Base-by-base conservation (phyloP, 441 rosid species). In the Populus trichocarpa region DNA sequence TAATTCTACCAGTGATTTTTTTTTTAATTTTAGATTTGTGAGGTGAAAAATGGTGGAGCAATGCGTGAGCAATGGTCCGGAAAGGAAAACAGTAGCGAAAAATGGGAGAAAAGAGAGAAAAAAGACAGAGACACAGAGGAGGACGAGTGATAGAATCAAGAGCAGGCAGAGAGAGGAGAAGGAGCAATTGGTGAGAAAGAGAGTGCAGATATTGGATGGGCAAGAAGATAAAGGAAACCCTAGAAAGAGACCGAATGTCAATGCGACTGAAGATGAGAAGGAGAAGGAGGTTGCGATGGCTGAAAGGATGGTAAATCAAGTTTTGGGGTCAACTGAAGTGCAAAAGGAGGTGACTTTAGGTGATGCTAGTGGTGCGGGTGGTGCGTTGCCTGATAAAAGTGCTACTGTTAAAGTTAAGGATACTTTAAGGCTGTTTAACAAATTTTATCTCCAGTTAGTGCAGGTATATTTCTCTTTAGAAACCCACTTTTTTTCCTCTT, bases 401-500 rank as follows among this genome's bases (percentile, higher is more conserved):
- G 91, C 82, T 36, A 80, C 84, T 77, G 86, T 82, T 18, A 85
- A 86, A 84, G 98, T 92, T 53, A 94, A 83, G 75, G 92, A 87
- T 73, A 90, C 93, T 30, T 28, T 92, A 38, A 87, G 98, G 82
- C 65, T 88, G 63, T 96, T 96, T 84, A 94, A 96, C 88, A 91
- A 87, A 77, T 88, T 90, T 6, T 94, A 91, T 86, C 98, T 96
- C 36, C 93, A 91, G 65, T 79, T 85, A 75, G 91, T 93, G n/a
- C 96, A 92, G 97, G 97, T 92, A 71, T 71, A 11, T 67, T 80
- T 69, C 28, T 40, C 30, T 53, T 13, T 5, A 50, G 57, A 42
- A 25, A 4, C 4, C 40, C 30, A 3, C 61, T 23, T 71, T 72
- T 63, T 28, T 2, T 22, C 36, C 38, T 7, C n/a, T 18, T 13